These are phyloP conservation scores for Ophiorrhiza pumila DNA, from an alignment of 257 asterid species.

Conservation along the genomic window DNA sequence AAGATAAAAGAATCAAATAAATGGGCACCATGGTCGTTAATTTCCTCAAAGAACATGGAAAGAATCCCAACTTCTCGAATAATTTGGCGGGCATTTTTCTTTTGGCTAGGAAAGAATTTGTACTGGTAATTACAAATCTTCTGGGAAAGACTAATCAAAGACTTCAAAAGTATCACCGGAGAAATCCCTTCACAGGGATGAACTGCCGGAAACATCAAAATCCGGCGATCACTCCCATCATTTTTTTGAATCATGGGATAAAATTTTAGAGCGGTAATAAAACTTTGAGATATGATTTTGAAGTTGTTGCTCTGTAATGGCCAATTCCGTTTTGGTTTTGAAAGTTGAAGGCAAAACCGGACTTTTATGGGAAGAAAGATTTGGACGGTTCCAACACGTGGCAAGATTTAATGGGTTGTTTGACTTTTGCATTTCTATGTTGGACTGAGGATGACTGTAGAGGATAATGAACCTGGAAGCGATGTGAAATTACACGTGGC, in stretches of 20 bases:
- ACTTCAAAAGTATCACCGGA: slow-evolving; percentile 50
- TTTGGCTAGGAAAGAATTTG: slow-evolving; percentile 40
- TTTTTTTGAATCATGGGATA: slow-evolving; percentile 42
- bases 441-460: background rate
- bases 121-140: slow-evolving; percentile 37
- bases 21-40: slow-evolving; percentile 24
- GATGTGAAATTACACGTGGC: too few species aligned
- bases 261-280: background rate
- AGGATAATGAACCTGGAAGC: too few species aligned
- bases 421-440: background rate
- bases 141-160: slow-evolving; percentile 44
- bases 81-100: slow-evolving; percentile 52
- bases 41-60: slow-evolving; percentile 56
- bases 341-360: background rate
- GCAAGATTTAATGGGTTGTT: too few species aligned
- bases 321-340: background rate
- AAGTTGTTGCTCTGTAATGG: background rate
- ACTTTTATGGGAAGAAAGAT: background rate
- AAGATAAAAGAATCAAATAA: slow-evolving; percentile 37
- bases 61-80: slow-evolving; percentile 59
- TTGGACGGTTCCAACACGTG: background rate
- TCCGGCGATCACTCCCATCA: slow-evolving; percentile 56
- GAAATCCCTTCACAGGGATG: slow-evolving; percentile 61
- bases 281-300: background rate
- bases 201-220: slow-evolving; percentile 60